phyloP scores from a whole-genome alignment of 805 yeast genomes.

The Tetrapisispora taiwanensis region DNA sequence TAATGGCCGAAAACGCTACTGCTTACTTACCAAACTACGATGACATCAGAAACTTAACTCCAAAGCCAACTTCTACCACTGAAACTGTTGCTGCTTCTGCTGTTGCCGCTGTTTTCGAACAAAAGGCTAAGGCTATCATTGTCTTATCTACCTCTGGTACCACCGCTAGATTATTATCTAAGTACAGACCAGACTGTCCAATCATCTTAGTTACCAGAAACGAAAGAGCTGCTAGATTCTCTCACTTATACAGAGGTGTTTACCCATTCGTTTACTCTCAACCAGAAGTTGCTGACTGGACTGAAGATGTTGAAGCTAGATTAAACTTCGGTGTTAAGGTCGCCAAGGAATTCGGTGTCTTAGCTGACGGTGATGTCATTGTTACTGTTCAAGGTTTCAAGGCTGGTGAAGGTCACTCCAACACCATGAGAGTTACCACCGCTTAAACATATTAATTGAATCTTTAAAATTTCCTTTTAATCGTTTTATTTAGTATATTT shows the following conservation, averaged over 20 bases:
- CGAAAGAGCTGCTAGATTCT: conserved; percentile 83
- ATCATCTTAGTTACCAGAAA: conserved; percentile 97
- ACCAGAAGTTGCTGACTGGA: conserved; percentile 66
- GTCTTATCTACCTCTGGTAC: conserved; percentile 92
- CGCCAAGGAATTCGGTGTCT: conserved; percentile 78
- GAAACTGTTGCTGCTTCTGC: conserved; percentile 98
- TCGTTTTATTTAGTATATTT: conserved; percentile 2
- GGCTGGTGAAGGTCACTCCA: conserved; percentile 97
- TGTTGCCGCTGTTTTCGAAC: conserved; percentile 92
- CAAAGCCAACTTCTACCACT: conserved; percentile 82
- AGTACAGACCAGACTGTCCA: conserved; percentile 96
- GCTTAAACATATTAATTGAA: conserved; percentile 35
- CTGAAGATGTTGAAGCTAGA: conserved; percentile 91
- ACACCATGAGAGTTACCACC: conserved; percentile 87
- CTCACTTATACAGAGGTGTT: conserved; percentile 96
- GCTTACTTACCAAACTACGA: conserved; percentile 77
- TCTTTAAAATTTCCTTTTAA: conserved; percentile 1
- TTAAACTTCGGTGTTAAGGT: conserved; percentile 85
- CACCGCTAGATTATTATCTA: conserved; percentile 91
- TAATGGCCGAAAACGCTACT: conserved; percentile 94
- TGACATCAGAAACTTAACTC: conserved; percentile 78
- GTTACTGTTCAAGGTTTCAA: conserved; percentile 98
- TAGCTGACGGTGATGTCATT: conserved; percentile 77
- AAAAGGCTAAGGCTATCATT: conserved; percentile 91
- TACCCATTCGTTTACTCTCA: conserved; percentile 85